Conservation (phyloP, 768 basidiomycete genomes). For the Exidia glandulosa region DNA sequence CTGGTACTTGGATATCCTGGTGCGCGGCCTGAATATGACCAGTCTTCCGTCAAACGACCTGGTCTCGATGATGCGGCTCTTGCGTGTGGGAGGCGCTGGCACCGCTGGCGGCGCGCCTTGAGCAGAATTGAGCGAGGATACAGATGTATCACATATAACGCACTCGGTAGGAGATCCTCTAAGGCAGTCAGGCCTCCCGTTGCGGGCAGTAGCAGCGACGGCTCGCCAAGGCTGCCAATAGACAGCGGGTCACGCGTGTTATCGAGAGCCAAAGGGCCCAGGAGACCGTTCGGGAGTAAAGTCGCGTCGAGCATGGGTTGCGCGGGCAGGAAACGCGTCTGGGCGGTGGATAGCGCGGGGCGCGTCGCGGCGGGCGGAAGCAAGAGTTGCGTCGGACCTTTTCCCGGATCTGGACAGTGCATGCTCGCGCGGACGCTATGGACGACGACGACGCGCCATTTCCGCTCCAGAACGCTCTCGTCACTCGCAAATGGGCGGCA, state of each 20-base stretch:
- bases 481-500: background rate
- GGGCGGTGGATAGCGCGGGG: background rate
- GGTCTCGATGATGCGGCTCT: slow-evolving; percentile 26
- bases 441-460: background rate
- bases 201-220: background rate
- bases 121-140: no score
- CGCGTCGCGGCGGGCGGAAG: background rate
- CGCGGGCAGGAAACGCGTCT: no score
- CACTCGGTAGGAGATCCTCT: no score
- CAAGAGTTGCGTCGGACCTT: background rate
- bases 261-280: no score
- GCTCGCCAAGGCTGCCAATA: no score
- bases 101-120: background rate
- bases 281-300: background rate
- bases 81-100: background rate
- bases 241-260: no score
- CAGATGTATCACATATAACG: no score
- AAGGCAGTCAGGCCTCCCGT: background rate
- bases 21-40: slow-evolving; percentile 36
- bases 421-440: background rate
- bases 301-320: background rate
- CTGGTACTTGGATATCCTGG: slow-evolving; percentile 19
- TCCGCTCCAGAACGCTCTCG: background rate
- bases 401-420: background rate
- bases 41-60: slow-evolving; percentile 50